Evolutionary conservation across 1,284 basidiomycete species (phyloP), one percentile per base, ranked within the genome.

Genomic region (Cryptococcus sp.): DNA sequence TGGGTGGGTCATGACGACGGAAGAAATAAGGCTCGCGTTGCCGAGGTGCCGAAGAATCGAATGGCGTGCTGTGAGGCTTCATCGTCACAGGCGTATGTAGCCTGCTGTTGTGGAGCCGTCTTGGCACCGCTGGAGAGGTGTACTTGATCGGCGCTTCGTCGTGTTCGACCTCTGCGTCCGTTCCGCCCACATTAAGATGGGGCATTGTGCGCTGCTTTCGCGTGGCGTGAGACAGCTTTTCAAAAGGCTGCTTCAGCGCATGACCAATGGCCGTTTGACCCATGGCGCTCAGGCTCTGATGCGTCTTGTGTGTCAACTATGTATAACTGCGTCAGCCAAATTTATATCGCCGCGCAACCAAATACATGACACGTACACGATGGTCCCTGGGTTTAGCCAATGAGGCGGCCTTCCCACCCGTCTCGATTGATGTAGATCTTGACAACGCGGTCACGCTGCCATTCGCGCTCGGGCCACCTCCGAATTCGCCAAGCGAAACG

Each of bases 211-310:
- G 61, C 31, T 64, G 66, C 39, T 63, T 70, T 25, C 61, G 56
- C 3, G 62, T 59, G 7, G 61, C 65, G 19, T 61, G 57, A 19
- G 63, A 58, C 3, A 72, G 53, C 46, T 68, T 69, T 53, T 71
- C 69, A 39, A 71, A 68, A 3, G 69, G 66, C 22, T 56, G 62
- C 25, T 69, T 69, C 17, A 70, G 56, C 13, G 61, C 68, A 35
- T 69, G 64, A 4, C 50, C 60, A 20, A 70, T 25, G 3, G 67
- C 53, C 8, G 56, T 48, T 4, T 60, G 61, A 16, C 63, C 63
- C 23, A 62, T 56, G 10, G 62, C 53, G 23, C 65, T 59, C 17
- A 70, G 57, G 46, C 61, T 67, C 4, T 72, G 70, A 38, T 68
- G 68, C 40, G 57, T 52, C 3, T 68, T 66, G 56, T 68, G 67